Percentiles rank a stretch among this genome's conserved stretches.
Evolutionary conservation across 495 filamentous ascomycete species (phyloP).

Genomic region (Talaromyces trachyspermus): DNA sequence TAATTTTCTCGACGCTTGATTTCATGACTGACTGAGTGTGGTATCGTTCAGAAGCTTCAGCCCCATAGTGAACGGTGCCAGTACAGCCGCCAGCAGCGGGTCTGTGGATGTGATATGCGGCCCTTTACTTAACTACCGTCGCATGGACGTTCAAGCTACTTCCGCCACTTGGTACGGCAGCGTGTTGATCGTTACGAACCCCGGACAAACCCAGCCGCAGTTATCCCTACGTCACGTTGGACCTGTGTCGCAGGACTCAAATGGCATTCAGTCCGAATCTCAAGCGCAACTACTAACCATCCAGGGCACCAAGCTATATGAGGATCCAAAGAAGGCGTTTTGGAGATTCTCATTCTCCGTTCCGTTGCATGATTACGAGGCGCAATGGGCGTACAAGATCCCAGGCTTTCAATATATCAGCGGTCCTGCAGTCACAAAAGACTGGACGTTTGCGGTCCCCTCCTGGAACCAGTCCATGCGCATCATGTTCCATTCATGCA

Average conservation of each 20-base stretch:
- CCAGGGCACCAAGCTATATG: slow-evolving; percentile 65
- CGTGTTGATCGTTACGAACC: slow-evolving; percentile 69
- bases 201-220: slow-evolving; percentile 46
- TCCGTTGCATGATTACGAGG: slow-evolving; percentile 35
- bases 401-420: slow-evolving; percentile 31
- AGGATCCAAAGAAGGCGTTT: slow-evolving; percentile 68
- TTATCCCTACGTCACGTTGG: slow-evolving; percentile 43
- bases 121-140: slow-evolving; percentile 76
- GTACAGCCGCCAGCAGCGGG: slow-evolving; percentile 22
- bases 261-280: slow-evolving; percentile 3
- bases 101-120: slow-evolving; percentile 62
- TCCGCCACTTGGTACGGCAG: slow-evolving; percentile 67
- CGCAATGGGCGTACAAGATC: slow-evolving; percentile 43
- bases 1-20: no score
- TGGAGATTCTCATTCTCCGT: slow-evolving; percentile 69
- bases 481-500: slow-evolving; percentile 93
- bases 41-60: no score
- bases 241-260: slow-evolving; percentile 16
- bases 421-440: slow-evolving; percentile 30
- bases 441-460: slow-evolving; percentile 64
- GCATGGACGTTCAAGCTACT: slow-evolving; percentile 58
- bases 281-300: slow-evolving; percentile 12
- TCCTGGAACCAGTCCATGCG: slow-evolving; percentile 79
- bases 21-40: no score
- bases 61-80: neutral